These are phyloP conservation scores for Hypomyces rosellus DNA, from an alignment of 2,329 filamentous ascomycete genomes.

Conservation along the genomic window DNA sequence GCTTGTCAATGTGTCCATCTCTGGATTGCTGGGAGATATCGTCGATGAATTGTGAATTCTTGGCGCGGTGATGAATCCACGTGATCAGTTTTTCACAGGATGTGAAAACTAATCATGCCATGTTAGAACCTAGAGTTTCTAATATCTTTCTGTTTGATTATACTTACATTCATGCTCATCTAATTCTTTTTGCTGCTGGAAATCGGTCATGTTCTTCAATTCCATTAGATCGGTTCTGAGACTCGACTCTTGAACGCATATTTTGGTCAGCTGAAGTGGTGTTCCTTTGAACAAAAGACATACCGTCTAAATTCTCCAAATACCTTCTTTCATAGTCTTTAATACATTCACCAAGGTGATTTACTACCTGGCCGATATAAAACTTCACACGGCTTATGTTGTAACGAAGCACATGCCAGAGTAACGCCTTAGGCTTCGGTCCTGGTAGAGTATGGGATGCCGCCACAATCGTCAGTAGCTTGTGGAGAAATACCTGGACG, in stretches of 20 bases:
- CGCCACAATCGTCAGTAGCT: conserved; percentile 12
- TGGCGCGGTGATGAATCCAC: background rate
- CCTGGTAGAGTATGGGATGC: background rate
- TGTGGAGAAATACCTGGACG: conserved; percentile 8
- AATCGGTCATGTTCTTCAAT: background rate
- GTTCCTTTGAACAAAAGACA: too few relatives aligned
- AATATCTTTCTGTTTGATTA: background rate
- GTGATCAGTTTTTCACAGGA: conserved; percentile 1
- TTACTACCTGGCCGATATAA: conserved; percentile 14
- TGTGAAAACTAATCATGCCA: background rate
- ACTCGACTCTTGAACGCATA: background rate
- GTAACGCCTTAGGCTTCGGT: rapidly evolving
- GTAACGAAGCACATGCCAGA: conserved; percentile 17
- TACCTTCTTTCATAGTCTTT: background rate
- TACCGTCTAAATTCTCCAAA: background rate
- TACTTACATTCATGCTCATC: background rate
- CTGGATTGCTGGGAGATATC: conserved; percentile 3
- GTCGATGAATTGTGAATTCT: background rate
- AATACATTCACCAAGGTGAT: conserved; percentile 12
- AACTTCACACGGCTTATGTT: conserved; percentile 13
- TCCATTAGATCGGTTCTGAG: background rate
- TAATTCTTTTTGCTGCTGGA: background rate
- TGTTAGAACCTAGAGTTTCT: background rate
- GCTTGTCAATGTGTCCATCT: conserved; percentile 1
- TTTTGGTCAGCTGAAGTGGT: background rate